Conservation (phyloP, 106 monocot species). For the Dendrobium catenatum region DNA sequence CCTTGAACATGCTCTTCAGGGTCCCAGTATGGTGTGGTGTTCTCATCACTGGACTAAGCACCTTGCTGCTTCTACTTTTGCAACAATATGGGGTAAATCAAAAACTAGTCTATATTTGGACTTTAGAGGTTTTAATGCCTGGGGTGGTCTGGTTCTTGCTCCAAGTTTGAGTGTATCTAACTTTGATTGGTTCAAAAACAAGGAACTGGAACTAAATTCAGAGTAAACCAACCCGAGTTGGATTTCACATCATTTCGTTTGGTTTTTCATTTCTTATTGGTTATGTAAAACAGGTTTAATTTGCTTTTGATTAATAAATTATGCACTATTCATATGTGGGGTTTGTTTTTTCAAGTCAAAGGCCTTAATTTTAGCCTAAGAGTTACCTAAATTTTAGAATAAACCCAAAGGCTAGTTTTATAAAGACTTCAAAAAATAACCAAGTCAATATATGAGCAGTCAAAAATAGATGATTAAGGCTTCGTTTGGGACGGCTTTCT, state of each 20-base stretch:
- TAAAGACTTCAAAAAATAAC: neutral
- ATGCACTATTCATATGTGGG: neutral
- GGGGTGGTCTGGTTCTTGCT: neutral
- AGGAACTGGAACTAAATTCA: neutral
- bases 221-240: neutral
- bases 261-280: neutral
- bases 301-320: neutral
- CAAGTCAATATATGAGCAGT: neutral
- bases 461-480: too few relatives aligned
- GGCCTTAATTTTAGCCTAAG: too few relatives aligned
- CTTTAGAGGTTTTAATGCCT: neutral
- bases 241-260: neutral
- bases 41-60: slow-evolving; percentile 83
- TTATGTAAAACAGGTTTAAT: neutral
- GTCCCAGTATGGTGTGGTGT: slow-evolving; percentile 94
- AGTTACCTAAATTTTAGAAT: neutral
- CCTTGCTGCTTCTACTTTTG: slow-evolving; percentile 67
- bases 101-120: neutral
- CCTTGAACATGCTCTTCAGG: slow-evolving; percentile 80
- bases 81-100: slow-evolving; percentile 94
- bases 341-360: neutral
- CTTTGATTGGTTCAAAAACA: neutral
- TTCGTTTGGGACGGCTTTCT: too few relatives aligned
- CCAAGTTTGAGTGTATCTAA: neutral
- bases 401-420: neutral